Evolutionary conservation across 2,329 filamentous ascomycete species (phyloP).

Genomic region (Xylaria sp.): DNA sequence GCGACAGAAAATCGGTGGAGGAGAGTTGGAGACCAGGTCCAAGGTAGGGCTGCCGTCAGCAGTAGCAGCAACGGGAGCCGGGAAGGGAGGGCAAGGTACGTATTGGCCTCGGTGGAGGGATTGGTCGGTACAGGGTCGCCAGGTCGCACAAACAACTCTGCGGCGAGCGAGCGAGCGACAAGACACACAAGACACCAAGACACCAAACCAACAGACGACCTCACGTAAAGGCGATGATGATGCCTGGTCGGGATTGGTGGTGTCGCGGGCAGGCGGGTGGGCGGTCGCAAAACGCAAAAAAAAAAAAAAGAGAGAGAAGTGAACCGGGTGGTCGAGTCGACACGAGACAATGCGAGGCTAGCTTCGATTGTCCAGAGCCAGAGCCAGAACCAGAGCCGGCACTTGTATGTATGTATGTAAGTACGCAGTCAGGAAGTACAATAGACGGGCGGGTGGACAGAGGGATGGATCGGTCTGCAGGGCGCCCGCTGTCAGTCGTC

Average conservation of each 20-base stretch:
- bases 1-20: slow-evolving; percentile 35
- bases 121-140: slow-evolving; percentile 29
- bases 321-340: slow-evolving; percentile 15
- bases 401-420: slow-evolving; percentile 4
- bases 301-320: slow-evolving; percentile 16
- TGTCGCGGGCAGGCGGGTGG: background rate
- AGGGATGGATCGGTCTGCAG: slow-evolving; percentile 26
- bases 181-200: too few relatives aligned
- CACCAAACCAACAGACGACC: slow-evolving; percentile 13
- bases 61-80: slow-evolving; percentile 38
- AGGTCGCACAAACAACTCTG: slow-evolving; percentile 34
- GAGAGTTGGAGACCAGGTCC: slow-evolving; percentile 36
- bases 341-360: slow-evolving; percentile 37
- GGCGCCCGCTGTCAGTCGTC: slow-evolving; percentile 30
- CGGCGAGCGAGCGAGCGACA: slow-evolving; percentile 21
- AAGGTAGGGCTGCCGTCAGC: slow-evolving; percentile 45
- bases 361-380: slow-evolving; percentile 34
- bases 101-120: slow-evolving; percentile 34
- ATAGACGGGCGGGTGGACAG: slow-evolving; percentile 1
- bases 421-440: background rate
- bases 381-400: slow-evolving; percentile 26
- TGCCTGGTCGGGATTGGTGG: slow-evolving; percentile 11
- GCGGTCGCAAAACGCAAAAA: slow-evolving; percentile 30
- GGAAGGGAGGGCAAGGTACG: slow-evolving; percentile 32
- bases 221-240: slow-evolving; percentile 14